Percentiles rank a stretch among this genome's conserved stretches.
These are phyloP conservation scores for Avicennia marina DNA, from an alignment of 257 asterid species.

Conservation along the genomic window DNA sequence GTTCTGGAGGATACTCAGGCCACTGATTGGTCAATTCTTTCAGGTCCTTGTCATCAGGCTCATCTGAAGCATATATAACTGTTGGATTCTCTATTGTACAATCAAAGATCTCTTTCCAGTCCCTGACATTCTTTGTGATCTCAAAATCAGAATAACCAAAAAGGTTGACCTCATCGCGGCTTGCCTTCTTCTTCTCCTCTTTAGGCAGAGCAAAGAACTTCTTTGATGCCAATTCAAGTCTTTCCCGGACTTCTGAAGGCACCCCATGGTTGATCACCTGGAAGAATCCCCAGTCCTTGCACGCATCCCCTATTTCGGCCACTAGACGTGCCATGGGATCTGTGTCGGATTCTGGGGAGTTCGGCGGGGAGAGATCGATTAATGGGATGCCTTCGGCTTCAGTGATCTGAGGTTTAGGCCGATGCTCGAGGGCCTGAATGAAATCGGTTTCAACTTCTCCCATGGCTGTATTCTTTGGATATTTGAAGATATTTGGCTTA, in stretches of 20 bases:
- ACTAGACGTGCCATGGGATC: conserved; percentile 21
- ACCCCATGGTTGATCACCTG: conserved; percentile 62
- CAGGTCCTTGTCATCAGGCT: conserved; percentile 25
- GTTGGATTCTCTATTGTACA: conserved; percentile 26
- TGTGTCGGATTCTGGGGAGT: conserved; percentile 5
- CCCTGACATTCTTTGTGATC: conserved; percentile 47
- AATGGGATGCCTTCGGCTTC: conserved; percentile 44
- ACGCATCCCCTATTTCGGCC: conserved; percentile 35
- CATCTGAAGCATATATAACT: conserved; percentile 28
- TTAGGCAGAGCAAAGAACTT: conserved; percentile 35
- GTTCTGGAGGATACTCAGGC: conserved; percentile 37
- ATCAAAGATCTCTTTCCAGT: conserved; percentile 59
- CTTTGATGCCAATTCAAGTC: conserved; percentile 34
- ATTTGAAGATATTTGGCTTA: background rate
- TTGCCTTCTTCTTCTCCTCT: conserved; percentile 42
- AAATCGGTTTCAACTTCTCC: conserved; percentile 27
- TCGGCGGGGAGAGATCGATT: conserved; percentile 40
- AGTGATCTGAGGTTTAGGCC: conserved; percentile 32
- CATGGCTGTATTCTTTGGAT: conserved; percentile 5
- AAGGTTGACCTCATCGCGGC: conserved; percentile 28
- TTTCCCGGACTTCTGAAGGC: conserved; percentile 25
- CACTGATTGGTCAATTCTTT: conserved; percentile 24
- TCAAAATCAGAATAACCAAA: conserved; percentile 46
- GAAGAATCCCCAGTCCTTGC: conserved; percentile 54
- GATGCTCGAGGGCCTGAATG: conserved; percentile 45